Evolutionary conservation across 495 filamentous ascomycete species (phyloP), one percentile per base, ranked within the genome.

Genomic region (Neurospora discreta): DNA sequence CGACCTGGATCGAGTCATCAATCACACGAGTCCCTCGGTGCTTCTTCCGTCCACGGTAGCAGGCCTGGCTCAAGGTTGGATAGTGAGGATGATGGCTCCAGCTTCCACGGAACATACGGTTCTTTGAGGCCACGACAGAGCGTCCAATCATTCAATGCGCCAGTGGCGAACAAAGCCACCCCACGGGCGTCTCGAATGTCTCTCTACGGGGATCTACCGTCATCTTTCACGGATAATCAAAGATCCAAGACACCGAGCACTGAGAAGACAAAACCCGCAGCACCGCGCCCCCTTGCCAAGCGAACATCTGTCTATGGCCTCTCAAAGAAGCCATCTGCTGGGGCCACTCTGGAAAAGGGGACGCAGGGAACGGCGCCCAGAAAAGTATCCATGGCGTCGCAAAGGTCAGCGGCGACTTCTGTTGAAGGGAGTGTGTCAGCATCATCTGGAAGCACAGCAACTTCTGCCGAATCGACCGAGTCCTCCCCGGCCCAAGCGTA

Each of bases 301-400:
- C 84, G 88, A 18, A 85, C 87, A 18, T 87, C 89, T 10, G 75
- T 89, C 3, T 85, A 80, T 69, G 87, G 84, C 20, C 76, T 87
- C 3, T 86, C 87, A 73, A 83, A 80, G 52, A 90, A 89, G 69
- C 83, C 88, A 30, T 81, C 82, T 11, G 75, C 82, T 11, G 75
- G 83, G 68, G 78, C 84, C 7, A 77, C 80, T 18, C 77, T 84
- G 71, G 80, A 79, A 4, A 82, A 82, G 44, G 74, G 84, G 5
- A 68, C 68, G n/a, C 60, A 73, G 9, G 36, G 74, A 11, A 80
- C 82, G 7, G 74, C 80, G 1, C 74, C 79, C 11, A 80, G 82
- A 30, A 84, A 84, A 73, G 74, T 68, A 5, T 84, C 81, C 39
- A 74, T 79, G 60, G 80, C 75, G 23, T 85, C 84, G 10, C 81